Conservation (phyloP, 345 rosid species). For the Populus nigra region DNA sequence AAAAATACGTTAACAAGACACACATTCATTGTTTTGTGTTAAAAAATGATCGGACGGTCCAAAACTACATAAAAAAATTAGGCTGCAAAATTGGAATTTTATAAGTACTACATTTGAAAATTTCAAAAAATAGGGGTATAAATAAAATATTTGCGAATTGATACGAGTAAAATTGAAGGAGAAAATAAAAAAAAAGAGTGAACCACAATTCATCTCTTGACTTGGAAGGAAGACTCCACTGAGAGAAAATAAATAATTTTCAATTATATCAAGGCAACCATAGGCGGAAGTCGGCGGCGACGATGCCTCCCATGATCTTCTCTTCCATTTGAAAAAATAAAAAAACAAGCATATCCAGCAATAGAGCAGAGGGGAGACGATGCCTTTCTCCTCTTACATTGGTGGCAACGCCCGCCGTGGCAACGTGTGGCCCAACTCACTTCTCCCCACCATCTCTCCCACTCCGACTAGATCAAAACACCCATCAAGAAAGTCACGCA, state of each 20-base stretch:
- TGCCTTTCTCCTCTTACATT: constrained; percentile 75
- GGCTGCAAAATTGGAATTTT: too few relatives aligned
- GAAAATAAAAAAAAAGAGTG: too few relatives aligned
- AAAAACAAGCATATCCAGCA: too few relatives aligned
- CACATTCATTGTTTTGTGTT: too few relatives aligned
- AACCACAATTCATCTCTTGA: not conserved
- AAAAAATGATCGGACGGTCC: too few relatives aligned
- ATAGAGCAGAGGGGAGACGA: constrained; percentile 6
- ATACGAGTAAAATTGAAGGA: too few relatives aligned
- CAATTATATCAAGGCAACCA: not conserved
- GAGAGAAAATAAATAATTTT: not conserved
- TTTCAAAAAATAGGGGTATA: too few relatives aligned
- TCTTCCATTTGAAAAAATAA: not conserved
- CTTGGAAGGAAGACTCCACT: not conserved
- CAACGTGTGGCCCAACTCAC: constrained; percentile 48
- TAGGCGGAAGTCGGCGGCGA: not conserved
- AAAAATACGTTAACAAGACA: too few relatives aligned
- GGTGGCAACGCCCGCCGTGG: constrained; percentile 61
- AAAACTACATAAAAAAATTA: too few relatives aligned
- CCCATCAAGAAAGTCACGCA: constrained; percentile 59
- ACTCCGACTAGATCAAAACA: constrained; percentile 49
- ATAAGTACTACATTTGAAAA: too few relatives aligned
- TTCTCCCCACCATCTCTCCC: constrained; percentile 45
- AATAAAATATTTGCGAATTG: too few relatives aligned
- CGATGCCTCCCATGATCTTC: not conserved